These are phyloP conservation scores for Onygenales sp. DNA, from an alignment of 2,329 filamentous ascomycete species.

Conservation along the genomic window DNA sequence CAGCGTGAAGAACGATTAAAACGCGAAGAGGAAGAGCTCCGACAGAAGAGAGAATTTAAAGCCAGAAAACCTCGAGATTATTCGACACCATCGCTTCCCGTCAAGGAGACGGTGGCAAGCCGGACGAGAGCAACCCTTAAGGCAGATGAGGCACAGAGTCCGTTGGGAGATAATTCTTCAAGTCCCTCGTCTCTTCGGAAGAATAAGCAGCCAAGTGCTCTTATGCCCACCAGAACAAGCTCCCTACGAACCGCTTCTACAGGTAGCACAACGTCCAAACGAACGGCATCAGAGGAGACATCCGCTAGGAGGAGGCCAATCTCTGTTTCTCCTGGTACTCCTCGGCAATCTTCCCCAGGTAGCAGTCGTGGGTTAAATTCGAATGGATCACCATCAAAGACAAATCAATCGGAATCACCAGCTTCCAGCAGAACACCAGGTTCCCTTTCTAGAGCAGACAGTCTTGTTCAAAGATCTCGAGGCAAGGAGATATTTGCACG, in stretches of 20 bases:
- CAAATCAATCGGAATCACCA: background rate
- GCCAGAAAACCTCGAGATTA: constrained; percentile 32
- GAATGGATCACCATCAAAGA: background rate
- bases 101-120: constrained; percentile 39
- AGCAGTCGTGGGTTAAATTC: background rate
- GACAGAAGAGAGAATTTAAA: constrained; percentile 33
- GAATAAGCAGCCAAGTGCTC: background rate
- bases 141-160: background rate
- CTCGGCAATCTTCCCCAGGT: background rate
- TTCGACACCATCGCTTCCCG: constrained; percentile 19
- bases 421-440: background rate
- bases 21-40: constrained; percentile 31
- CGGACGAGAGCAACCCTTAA: constrained; percentile 28
- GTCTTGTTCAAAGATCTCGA: constrained; percentile 16
- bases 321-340: background rate
- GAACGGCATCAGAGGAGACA: constrained; percentile 9
- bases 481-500: constrained; percentile 22
- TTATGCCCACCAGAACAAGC: background rate
- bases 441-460: constrained; percentile 12
- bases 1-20: constrained; percentile 40
- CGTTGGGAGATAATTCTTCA: background rate
- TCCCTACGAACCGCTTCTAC: constrained; percentile 6
- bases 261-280: background rate
- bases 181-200: background rate
- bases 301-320: constrained; percentile 10